These are phyloP conservation scores for Zarea fungicola DNA, from an alignment of 2,329 filamentous ascomycete species.

Conservation along the genomic window DNA sequence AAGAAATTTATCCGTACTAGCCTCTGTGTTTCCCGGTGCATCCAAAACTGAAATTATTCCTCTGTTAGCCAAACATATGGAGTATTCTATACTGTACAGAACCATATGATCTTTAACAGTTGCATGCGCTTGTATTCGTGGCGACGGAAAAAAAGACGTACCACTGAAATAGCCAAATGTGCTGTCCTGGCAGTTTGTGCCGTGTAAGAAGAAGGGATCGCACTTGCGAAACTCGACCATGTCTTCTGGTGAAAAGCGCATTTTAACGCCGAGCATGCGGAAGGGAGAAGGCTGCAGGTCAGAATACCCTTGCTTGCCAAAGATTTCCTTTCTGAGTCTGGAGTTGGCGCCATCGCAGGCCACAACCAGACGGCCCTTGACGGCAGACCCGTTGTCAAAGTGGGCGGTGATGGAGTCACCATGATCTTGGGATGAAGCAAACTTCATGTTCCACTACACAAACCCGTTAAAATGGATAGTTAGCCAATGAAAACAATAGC, in stretches of 20 bases:
- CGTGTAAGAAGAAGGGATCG: slow-evolving; percentile 52
- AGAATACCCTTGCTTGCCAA: slow-evolving; percentile 24
- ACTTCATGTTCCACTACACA: slow-evolving; percentile 37
- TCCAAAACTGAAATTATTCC: slow-evolving; percentile 36
- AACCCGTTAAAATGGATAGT: too few species aligned
- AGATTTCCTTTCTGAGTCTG: slow-evolving; percentile 32
- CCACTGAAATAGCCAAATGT: slow-evolving; percentile 49
- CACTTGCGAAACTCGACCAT: slow-evolving; percentile 38
- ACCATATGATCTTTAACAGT: too few species aligned
- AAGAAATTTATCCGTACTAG: slow-evolving; percentile 31
- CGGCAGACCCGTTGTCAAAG: slow-evolving; percentile 42
- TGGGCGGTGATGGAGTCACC: slow-evolving; percentile 32
- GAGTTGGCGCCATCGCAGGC: slow-evolving; percentile 48
- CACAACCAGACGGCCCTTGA: slow-evolving; percentile 38
- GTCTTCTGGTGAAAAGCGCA: slow-evolving; percentile 35
- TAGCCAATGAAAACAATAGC: too few species aligned
- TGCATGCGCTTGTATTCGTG: fast-evolving
- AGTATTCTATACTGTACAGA: too few species aligned
- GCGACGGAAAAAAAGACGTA: slow-evolving; percentile 22
- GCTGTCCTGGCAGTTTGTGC: slow-evolving; percentile 44
- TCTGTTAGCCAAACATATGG: neutral
- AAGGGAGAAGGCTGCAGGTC: slow-evolving; percentile 40
- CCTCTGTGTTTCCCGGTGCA: slow-evolving; percentile 37
- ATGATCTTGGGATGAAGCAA: slow-evolving; percentile 27
- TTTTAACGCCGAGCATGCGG: slow-evolving; percentile 41